Conservation (phyloP, 768 basidiomycete species). For the Auriscalpium orientale region DNA sequence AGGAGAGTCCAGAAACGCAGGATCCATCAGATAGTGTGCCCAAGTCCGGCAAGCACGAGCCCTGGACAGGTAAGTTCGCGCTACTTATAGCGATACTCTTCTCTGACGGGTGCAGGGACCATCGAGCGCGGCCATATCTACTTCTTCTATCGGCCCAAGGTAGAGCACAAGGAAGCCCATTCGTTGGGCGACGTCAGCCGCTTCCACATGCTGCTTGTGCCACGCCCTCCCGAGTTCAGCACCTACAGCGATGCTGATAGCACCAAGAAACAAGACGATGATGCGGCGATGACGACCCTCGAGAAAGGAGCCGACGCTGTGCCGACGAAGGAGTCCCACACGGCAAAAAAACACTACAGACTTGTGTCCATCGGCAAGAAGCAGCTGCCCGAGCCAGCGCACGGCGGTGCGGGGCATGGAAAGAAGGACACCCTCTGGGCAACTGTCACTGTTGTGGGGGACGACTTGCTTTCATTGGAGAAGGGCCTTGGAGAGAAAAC, state of each 20-base stretch:
- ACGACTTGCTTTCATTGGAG: slow-evolving; percentile 41
- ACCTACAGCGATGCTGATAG: slow-evolving; percentile 5
- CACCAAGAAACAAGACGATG: slow-evolving; percentile 20
- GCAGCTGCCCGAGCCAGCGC: slow-evolving; percentile 41
- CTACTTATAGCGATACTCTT: neutral
- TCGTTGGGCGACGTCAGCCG: slow-evolving; percentile 51
- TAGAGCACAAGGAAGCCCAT: slow-evolving; percentile 43
- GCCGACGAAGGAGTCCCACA: slow-evolving; percentile 30
- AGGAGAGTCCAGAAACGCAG: neutral
- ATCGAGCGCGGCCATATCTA: slow-evolving; percentile 57
- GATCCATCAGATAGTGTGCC: neutral
- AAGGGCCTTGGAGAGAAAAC: slow-evolving; percentile 40
- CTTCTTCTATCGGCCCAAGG: slow-evolving; percentile 57
- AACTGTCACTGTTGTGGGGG: slow-evolving; percentile 40
- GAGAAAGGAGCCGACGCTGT: slow-evolving; percentile 41
- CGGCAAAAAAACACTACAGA: slow-evolving; percentile 39
- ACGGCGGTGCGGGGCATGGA: slow-evolving; percentile 20
- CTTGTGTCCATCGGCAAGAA: slow-evolving; percentile 53
- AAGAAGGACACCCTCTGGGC: slow-evolving; percentile 50
- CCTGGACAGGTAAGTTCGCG: neutral
- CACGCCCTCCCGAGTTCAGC: slow-evolving; percentile 41
- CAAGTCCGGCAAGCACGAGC: neutral
- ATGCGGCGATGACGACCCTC: slow-evolving; percentile 36
- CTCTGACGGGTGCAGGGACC: slow-evolving; percentile 28
- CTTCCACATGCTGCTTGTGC: slow-evolving; percentile 54